phyloP scores from a whole-genome alignment of 164 flowering plant species.

The Buxus sempervirens region DNA sequence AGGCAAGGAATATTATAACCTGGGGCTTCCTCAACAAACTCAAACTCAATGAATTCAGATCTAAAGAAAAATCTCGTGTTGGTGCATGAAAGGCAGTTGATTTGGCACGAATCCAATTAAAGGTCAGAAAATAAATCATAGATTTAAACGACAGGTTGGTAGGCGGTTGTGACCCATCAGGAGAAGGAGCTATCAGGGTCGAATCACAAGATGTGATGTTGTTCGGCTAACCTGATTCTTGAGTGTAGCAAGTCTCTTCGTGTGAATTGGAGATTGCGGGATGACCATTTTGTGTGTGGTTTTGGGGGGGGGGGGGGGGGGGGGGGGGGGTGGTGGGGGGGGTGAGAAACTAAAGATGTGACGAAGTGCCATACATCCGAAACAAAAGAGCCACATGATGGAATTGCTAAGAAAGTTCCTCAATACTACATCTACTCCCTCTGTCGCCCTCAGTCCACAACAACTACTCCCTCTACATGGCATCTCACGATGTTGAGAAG shows the following conservation, averaged over 20 bases:
- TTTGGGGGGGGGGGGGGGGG: too few relatives aligned
- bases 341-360: too few relatives aligned
- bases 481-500: too few relatives aligned
- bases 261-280: conserved; percentile 42
- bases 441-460: too few relatives aligned
- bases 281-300: too few relatives aligned
- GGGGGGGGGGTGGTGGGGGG: too few relatives aligned
- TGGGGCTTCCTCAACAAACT: background rate
- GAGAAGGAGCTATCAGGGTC: background rate
- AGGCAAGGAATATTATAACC: background rate
- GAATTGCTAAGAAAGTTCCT: too few relatives aligned
- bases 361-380: too few relatives aligned
- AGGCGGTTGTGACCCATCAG: background rate
- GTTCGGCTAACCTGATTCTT: conserved; percentile 31
- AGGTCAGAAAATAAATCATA: background rate
- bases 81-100: background rate
- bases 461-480: too few relatives aligned
- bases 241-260: conserved; percentile 33
- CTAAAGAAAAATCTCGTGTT: background rate
- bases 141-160: background rate
- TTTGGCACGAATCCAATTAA: background rate
- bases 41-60: background rate
- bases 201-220: too few relatives aligned
- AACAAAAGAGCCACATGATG: too few relatives aligned
- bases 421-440: too few relatives aligned